Percentiles rank a stretch among this genome's conserved stretches.
Conservation (phyloP, 768 basidiomycete genomes). For the Termitomyces sp. region DNA sequence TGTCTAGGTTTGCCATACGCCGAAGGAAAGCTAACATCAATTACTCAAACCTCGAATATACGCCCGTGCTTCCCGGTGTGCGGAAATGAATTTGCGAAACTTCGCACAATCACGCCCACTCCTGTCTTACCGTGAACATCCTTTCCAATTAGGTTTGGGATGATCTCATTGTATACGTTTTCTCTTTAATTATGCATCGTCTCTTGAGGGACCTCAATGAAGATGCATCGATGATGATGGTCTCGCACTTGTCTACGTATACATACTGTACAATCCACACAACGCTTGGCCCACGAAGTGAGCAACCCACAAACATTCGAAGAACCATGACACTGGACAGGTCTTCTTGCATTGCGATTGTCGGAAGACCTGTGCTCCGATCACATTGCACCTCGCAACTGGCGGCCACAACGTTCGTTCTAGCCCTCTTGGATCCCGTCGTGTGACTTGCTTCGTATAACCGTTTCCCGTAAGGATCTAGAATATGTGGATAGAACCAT, state of each 20-base stretch:
- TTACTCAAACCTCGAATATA: neutral
- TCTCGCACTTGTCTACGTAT: constrained; percentile 63
- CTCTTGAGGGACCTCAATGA: constrained; percentile 57
- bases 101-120: constrained; percentile 30
- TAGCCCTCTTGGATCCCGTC: neutral
- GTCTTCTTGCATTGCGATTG: constrained; percentile 48
- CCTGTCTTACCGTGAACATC: constrained; percentile 16
- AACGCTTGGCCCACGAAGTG: constrained; percentile 78
- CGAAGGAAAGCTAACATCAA: neutral
- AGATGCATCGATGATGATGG: constrained; percentile 36
- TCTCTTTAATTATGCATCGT: constrained; percentile 5
- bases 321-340: constrained; percentile 48
- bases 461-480: constrained; percentile 69
- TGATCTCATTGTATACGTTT: constrained; percentile 82
- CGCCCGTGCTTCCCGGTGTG: neutral
- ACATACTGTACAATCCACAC: neutral
- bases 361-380: constrained; percentile 62
- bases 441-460: constrained; percentile 34
- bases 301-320: constrained; percentile 93
- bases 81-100: neutral
- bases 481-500: constrained; percentile 44
- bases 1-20: neutral
- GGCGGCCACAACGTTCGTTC: constrained; percentile 78
- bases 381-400: constrained; percentile 89
- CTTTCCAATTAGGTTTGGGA: constrained; percentile 95